Evolutionary conservation across 495 filamentous ascomycete species (phyloP).

Genomic region (Aspergillus kassunensis): DNA sequence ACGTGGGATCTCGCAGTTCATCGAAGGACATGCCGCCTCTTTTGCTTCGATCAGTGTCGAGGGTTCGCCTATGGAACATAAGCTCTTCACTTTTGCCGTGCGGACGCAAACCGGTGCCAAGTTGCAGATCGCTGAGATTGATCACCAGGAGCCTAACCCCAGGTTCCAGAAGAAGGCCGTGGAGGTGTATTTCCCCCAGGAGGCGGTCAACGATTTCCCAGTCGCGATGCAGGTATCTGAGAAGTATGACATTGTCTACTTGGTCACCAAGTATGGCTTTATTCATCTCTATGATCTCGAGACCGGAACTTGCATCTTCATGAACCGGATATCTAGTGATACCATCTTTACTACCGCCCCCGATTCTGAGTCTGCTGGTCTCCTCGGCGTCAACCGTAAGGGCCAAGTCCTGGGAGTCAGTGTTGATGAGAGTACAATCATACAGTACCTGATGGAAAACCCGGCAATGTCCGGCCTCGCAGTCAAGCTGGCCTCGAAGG

Average conservation of each 20-base stretch:
- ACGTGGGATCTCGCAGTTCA: constrained; percentile 92
- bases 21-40: constrained; percentile 94
- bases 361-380: constrained; percentile 78
- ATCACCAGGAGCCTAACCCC: constrained; percentile 84
- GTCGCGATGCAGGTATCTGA: constrained; percentile 97
- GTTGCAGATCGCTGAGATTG: constrained; percentile 96
- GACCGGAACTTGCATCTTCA: constrained; percentile 96
- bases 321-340: constrained; percentile 99
- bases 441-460: constrained; percentile 92
- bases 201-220: constrained; percentile 94
- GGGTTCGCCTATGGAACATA: constrained; percentile 83
- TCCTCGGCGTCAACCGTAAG: constrained; percentile 95
- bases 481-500: constrained; percentile 91
- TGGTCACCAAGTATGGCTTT: constrained; percentile 98
- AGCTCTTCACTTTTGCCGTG: constrained; percentile 95
- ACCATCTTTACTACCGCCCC: constrained; percentile 93
- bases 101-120: constrained; percentile 84
- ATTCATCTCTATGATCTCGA: constrained; percentile 98
- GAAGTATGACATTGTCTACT: constrained; percentile 92
- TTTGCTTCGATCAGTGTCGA: constrained; percentile 89
- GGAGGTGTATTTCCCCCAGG: constrained; percentile 94
- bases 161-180: constrained; percentile 90
- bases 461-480: constrained; percentile 87
- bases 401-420: constrained; percentile 92
- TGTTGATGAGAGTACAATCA: constrained; percentile 83